Evolutionary conservation across 768 basidiomycete species (phyloP), one percentile per base, ranked within the genome.

Genomic region (Leccinum obscurum): DNA sequence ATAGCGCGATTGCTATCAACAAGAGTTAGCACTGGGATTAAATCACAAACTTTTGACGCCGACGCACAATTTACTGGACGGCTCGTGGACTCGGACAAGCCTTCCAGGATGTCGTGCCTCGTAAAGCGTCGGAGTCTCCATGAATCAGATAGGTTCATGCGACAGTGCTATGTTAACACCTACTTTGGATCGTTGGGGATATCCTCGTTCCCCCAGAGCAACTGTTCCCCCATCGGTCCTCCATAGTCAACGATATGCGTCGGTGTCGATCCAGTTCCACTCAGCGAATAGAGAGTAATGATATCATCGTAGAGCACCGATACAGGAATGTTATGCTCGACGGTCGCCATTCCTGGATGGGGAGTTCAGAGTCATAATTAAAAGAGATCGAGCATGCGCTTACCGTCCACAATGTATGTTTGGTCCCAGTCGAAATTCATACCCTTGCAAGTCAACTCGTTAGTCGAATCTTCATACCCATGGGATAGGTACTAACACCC

Each of bases 351-450:
- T 20, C 88, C 88, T 89, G 55, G 34, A 48, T 39, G 24, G 20
- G 30, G 26, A 37, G 32, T 52, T 54, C 51, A 59, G 60, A 26
- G 13, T 20, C 20, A n/a, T 50, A 15, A 24, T 35, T 13, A 15
- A 46, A 20, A 7, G 6, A 26, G 5, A 17, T 56, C 46, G 6
- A n/a, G 6, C 22, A 10, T 32, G 39, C n/a, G 62, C 75, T 60
- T 60, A 85, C 89, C 89, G 66, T 91, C 89, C 20, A 89, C 74
- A 57, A 90, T 89, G 64, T 90, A 91, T 0, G 89, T 89, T 64
- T 85, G 71, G 65, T 90, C 88, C 89, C 89, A 91, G 65, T 91
- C 89, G 30, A 79, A 84, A 67, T 88, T 89, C 88, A 89, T 89
- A 9, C 89, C 89, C 77, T 52, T 35, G 9, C 20, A 28, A 20